Conservation (phyloP, 176 grass and related monocot species). For the Rhynchospora breviuscula region DNA sequence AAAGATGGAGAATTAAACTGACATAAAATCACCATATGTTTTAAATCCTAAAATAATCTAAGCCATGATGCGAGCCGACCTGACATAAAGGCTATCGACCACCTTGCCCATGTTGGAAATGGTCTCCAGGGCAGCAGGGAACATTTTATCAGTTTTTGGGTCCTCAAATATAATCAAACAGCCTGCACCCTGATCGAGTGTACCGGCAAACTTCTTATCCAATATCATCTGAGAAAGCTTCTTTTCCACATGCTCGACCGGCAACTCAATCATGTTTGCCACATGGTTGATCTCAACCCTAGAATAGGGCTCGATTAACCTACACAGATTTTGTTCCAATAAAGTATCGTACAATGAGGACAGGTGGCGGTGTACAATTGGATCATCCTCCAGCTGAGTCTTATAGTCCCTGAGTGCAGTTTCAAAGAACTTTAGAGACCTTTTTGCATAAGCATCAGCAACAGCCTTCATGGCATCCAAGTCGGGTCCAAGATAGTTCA, state of each 20-base stretch:
- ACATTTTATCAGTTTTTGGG: conserved; percentile 55
- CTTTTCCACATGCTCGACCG: conserved; percentile 62
- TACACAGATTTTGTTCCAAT: conserved; percentile 76
- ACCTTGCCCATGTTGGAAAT: conserved; percentile 73
- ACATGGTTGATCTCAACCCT: conserved; percentile 71
- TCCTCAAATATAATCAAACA: conserved; percentile 88
- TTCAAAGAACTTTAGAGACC: conserved; percentile 79
- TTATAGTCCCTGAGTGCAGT: conserved; percentile 57
- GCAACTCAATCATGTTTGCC: conserved; percentile 69
- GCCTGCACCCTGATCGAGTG: conserved; percentile 68
- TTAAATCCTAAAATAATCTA: conserved; percentile 20
- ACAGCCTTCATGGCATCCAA: conserved; percentile 94
- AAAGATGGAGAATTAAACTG: not conserved
- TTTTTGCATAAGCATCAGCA: conserved; percentile 55
- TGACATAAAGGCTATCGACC: conserved; percentile 73
- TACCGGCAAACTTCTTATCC: conserved; percentile 81
- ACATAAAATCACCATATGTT: not conserved
- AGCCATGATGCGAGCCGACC: conserved; percentile 80
- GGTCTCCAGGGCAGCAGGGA: conserved; percentile 68
- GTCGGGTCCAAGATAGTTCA: conserved; percentile 70
- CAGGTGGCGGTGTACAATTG: conserved; percentile 74
- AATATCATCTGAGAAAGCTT: conserved; percentile 83
- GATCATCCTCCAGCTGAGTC: conserved; percentile 68
- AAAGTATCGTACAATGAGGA: conserved; percentile 79
- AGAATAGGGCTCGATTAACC: conserved; percentile 71